phyloP scores from a whole-genome alignment of 768 basidiomycete genomes.

The Chalciporus piperatus region DNA sequence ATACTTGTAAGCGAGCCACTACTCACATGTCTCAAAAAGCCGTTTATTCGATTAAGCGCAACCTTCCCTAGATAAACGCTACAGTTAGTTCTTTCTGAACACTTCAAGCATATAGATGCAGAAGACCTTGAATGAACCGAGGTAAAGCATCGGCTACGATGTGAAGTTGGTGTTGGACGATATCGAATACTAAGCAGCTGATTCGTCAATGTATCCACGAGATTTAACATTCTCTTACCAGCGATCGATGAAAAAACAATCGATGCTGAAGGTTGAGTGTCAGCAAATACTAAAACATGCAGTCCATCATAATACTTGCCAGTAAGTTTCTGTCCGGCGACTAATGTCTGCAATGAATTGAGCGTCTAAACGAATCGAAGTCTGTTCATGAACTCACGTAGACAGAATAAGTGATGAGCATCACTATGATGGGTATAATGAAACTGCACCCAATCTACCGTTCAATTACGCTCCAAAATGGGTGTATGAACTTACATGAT shows the following conservation, averaged over 20 bases:
- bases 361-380: not conserved
- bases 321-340: slow-evolving; percentile 4
- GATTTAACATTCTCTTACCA: too few species aligned
- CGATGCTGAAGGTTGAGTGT: slow-evolving; percentile 2
- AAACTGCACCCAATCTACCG: slow-evolving; percentile 36
- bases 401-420: slow-evolving; percentile 61
- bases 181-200: too few species aligned
- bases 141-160: too few species aligned
- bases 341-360: slow-evolving; percentile 1
- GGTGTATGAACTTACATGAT: slow-evolving; percentile 12
- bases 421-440: slow-evolving; percentile 57
- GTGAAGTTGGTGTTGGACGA: too few species aligned
- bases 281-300: not conserved
- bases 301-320: slow-evolving; percentile 1
- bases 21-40: too few species aligned
- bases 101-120: too few species aligned
- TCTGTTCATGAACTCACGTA: slow-evolving; percentile 41
- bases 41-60: too few species aligned
- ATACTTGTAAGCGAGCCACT: too few species aligned
- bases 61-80: too few species aligned
- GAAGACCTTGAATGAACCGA: too few species aligned
- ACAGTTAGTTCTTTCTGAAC: too few species aligned
- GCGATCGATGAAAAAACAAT: slow-evolving; percentile 9
- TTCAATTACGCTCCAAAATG: not conserved
- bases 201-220: too few species aligned